Conservation (phyloP, 2,329 filamentous ascomycete species). For the Fusarium sp. region DNA sequence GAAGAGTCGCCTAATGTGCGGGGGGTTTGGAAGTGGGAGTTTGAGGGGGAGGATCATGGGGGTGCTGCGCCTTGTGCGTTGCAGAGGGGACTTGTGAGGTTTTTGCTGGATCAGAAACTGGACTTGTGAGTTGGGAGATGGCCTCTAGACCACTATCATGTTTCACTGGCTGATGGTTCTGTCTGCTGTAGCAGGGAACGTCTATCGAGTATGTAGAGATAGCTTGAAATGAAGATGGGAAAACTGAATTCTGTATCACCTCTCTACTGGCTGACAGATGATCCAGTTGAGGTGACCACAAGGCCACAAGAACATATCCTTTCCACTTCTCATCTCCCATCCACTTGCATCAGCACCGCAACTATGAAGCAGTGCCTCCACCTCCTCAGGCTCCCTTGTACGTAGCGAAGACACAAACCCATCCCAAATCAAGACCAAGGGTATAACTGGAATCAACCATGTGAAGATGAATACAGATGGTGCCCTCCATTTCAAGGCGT, state of each 20-base stretch:
- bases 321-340: background rate
- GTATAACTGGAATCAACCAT: background rate
- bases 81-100: constrained; percentile 37
- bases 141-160: background rate
- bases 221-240: background rate
- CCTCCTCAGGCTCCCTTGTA: background rate
- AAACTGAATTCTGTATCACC: background rate
- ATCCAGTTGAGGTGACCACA: background rate
- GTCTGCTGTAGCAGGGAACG: background rate
- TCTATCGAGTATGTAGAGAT: too few species aligned
- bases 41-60: constrained; percentile 45
- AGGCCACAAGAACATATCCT: background rate
- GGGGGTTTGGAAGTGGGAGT: constrained; percentile 41
- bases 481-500: background rate
- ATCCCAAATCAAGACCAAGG: background rate
- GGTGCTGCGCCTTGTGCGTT: constrained; percentile 36
- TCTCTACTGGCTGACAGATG: background rate
- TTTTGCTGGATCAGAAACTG: constrained; percentile 23
- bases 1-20: constrained; percentile 27
- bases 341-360: background rate
- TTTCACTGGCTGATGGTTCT: background rate
- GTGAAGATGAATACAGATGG: background rate
- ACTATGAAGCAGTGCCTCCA: background rate
- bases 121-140: background rate
- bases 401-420: background rate